These are phyloP conservation scores for Pisolithus microcarpus DNA, from an alignment of 768 basidiomycete species.

Conservation along the genomic window DNA sequence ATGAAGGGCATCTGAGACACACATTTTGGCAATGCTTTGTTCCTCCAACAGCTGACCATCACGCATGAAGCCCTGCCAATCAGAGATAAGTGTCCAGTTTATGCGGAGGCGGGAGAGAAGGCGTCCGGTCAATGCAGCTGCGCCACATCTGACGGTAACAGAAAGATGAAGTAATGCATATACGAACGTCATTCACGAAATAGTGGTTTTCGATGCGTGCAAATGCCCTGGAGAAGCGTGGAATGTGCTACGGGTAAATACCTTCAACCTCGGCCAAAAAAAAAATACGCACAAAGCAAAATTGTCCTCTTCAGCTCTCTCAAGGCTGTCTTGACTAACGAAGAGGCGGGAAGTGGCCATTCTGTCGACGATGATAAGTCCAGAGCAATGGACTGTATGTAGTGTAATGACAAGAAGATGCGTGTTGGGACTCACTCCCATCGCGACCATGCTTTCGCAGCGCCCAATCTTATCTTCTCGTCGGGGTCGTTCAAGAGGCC, in stretches of 20 bases:
- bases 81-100: slow-evolving; percentile 3
- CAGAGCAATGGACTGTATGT: background rate
- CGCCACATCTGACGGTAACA: background rate
- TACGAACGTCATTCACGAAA: slow-evolving; percentile 68
- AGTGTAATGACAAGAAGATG: background rate
- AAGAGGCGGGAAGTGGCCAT: slow-evolving; percentile 76
- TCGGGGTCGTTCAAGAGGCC: slow-evolving; percentile 67
- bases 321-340: slow-evolving; percentile 62
- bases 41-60: slow-evolving; percentile 81
- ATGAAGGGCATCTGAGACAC: slow-evolving; percentile 12
- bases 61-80: slow-evolving; percentile 67
- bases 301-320: slow-evolving; percentile 60
- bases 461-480: slow-evolving; percentile 52
- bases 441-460: slow-evolving; percentile 82
- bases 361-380: slow-evolving; percentile 31
- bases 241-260: slow-evolving; percentile 5
- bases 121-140: too few relatives aligned
- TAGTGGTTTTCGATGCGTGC: slow-evolving; percentile 89
- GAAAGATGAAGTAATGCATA: background rate
- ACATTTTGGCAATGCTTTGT: slow-evolving; percentile 88
- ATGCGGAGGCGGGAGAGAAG: background rate
- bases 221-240: slow-evolving; percentile 53
- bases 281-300: slow-evolving; percentile 59
- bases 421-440: slow-evolving; percentile 67
- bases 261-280: background rate